Base-by-base conservation (phyloP, 2,329 filamentous ascomycete genomes). In the Cordyceps javanica region DNA sequence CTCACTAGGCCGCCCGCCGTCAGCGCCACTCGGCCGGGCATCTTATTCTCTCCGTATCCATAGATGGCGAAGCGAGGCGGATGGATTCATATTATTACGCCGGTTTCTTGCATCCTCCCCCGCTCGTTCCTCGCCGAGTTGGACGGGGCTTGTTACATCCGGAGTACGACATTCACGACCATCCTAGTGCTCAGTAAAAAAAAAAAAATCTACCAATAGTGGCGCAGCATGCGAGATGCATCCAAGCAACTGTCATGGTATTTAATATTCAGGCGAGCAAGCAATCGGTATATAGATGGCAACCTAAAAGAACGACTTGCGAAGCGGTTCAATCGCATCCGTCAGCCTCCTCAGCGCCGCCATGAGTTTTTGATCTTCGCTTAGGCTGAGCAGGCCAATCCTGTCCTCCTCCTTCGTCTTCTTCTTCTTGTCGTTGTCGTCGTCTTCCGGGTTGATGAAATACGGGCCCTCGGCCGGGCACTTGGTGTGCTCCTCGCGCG, bases 401-500 rank as follows among this genome's bases (percentile, higher is more conserved):
- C 42, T 32, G 19, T 9, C 38, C 16, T 52, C 56, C n/a, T 2
- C 19, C 39, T 6, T 11, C 25, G 19, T 21, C 16, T 45, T 38
- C 21, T 16, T 26, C 48, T 51, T 48, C 34, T 53, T 49, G 19
- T 57, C 34, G 9, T 65, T 62, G 2, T 66, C 65, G 0, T 58
- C 21, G n/a, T 65, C 63, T 1, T 66, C 64, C 1, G 66, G 68
- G 55, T 66, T 67, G 28, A 67, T 45, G 52, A 75, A 77, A 28
- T 76, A 76, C 6, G 67, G 66, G 7, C 66, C 70, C 36, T 77
- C 73, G 5, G 67, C 67, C 13, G 73, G 68, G 36, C 75, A 76
- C 55, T 68, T 66, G 5, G 67, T 68, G 53, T 74, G 64, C 14
- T 55, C 23, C 1, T 66, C 58, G 0, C 65, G 64, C 0, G 74